phyloP scores from a whole-genome alignment of 108 stramenopile genomes.

The Cyclostephanos invisitatus region DNA sequence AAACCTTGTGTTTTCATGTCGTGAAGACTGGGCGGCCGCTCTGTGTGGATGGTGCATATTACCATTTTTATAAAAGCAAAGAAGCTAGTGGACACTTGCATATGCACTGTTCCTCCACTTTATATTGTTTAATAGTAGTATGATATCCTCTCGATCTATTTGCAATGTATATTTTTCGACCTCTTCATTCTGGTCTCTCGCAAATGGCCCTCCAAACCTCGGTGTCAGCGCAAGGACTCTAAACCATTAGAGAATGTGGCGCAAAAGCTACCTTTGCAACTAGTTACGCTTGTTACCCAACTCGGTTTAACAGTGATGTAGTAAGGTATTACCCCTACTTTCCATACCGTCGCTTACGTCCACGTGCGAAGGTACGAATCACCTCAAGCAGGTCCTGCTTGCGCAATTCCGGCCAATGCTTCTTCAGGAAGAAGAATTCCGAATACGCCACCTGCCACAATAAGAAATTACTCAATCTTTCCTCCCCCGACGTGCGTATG shows the following conservation, averaged over 20 bases:
- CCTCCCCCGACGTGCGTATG: slow-evolving; percentile 95
- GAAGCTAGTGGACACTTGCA: background rate
- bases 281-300: background rate
- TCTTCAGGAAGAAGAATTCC: slow-evolving; percentile 93
- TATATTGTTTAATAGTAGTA: background rate
- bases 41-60: too few relatives aligned
- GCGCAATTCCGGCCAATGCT: slow-evolving; percentile 90
- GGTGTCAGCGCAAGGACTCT: too few relatives aligned
- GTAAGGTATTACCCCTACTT: slow-evolving; percentile 37
- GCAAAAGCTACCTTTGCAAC: too few relatives aligned
- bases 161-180: background rate
- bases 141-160: background rate
- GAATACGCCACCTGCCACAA: slow-evolving; percentile 95
- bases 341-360: slow-evolving; percentile 83
- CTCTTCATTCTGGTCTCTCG: background rate
- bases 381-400: slow-evolving; percentile 65
- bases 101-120: background rate
- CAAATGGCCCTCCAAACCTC: too few relatives aligned
- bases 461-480: slow-evolving; percentile 92
- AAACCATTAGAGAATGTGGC: too few relatives aligned
- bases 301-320: background rate
- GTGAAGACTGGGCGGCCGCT: background rate
- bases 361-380: slow-evolving; percentile 60
- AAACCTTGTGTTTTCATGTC: background rate
- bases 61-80: too few relatives aligned